phyloP scores from a whole-genome alignment of 148 eudicot species.

The Oxyria digyna region DNA sequence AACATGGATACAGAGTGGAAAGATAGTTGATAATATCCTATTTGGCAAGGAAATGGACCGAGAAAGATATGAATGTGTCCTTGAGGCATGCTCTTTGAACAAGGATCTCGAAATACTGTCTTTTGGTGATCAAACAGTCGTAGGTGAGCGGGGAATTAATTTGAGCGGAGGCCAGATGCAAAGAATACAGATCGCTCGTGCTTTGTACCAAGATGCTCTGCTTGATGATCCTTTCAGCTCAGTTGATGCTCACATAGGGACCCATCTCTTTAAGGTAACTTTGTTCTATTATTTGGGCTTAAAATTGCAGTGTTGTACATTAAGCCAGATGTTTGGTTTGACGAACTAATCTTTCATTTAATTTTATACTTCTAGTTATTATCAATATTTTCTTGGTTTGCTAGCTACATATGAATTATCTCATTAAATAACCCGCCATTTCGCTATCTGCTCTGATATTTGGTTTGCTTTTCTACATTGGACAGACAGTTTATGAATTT shows the following conservation, averaged over 20 bases:
- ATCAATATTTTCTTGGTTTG: too few species aligned
- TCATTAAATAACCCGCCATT: too few species aligned
- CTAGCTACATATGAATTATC: too few species aligned
- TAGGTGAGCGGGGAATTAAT: constrained; percentile 42
- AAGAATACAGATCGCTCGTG: constrained; percentile 37
- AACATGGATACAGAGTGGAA: constrained; percentile 47
- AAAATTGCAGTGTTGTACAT: too few species aligned
- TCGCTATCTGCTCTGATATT: too few species aligned
- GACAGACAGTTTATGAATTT: too few species aligned
- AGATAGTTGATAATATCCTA: constrained; percentile 39
- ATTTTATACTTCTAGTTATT: too few species aligned
- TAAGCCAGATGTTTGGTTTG: too few species aligned
- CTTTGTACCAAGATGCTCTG: constrained; percentile 36
- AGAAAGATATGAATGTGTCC: constrained; percentile 22
- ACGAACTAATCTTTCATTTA: too few species aligned
- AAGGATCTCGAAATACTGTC: constrained; percentile 36
- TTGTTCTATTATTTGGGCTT: too few species aligned
- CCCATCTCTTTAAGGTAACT: constrained; percentile 38
- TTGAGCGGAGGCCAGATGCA: constrained; percentile 48
- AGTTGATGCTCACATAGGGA: constrained; percentile 43
- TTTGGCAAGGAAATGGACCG: constrained; percentile 35
- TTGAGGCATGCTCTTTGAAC: constrained; percentile 34
- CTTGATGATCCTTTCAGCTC: constrained; percentile 49
- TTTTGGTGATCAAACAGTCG: constrained; percentile 30
- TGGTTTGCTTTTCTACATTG: too few species aligned